A percentile compares a stretch with the other conserved stretches of the same genome.
phyloP scores from a whole-genome alignment of 2,329 filamentous ascomycete genomes.

The Coleophoma crateriformis region DNA sequence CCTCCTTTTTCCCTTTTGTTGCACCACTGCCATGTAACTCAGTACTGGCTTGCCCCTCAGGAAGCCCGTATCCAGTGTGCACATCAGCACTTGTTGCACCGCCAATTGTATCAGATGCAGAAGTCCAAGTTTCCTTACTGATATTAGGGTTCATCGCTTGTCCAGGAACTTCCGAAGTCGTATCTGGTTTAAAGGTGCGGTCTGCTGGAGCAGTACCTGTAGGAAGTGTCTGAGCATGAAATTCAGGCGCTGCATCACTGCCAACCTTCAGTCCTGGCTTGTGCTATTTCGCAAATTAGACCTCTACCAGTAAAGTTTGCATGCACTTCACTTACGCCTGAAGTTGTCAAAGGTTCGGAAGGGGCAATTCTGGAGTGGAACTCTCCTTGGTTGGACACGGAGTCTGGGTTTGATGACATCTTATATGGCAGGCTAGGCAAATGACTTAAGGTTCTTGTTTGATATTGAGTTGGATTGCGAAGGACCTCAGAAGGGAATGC shows the following conservation, averaged over 20 bases:
- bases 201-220: conserved; percentile 55
- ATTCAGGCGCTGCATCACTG: conserved; percentile 56
- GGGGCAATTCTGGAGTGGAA: conserved; percentile 46
- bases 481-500: not conserved
- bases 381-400: conserved; percentile 49
- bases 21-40: conserved; percentile 32
- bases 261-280: conserved; percentile 55
- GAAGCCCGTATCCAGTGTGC: conserved; percentile 37
- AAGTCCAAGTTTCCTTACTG: conserved; percentile 17
- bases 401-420: conserved; percentile 39
- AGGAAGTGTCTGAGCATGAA: conserved; percentile 53
- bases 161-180: conserved; percentile 28
- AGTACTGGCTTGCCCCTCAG: conserved; percentile 34
- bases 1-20: conserved; percentile 27
- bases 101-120: conserved; percentile 31
- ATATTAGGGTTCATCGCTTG: conserved; percentile 28
- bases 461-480: not conserved
- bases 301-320: not conserved
- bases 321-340: conserved; percentile 40
- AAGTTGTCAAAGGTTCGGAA: conserved; percentile 45
- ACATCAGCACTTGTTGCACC: conserved; percentile 41
- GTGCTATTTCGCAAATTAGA: conserved; percentile 40
- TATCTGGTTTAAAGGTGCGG: conserved; percentile 33
- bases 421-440: not conserved
- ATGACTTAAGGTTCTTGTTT: not conserved